phyloP scores from a whole-genome alignment of 768 basidiomycete species.

The Collybiopsis luxurians region DNA sequence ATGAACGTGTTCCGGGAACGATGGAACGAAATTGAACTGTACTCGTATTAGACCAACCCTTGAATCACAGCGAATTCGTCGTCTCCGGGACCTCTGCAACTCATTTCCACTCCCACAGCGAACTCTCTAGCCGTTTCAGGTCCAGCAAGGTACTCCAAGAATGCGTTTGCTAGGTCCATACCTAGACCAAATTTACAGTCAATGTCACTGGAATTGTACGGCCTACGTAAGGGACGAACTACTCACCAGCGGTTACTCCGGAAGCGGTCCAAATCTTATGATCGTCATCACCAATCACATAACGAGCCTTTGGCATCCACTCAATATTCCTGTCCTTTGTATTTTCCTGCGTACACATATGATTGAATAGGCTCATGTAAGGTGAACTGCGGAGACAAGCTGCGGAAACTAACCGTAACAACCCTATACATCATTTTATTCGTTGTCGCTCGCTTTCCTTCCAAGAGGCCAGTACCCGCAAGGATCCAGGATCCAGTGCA shows the following conservation, averaged over 20 bases:
- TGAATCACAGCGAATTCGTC: constrained; percentile 25
- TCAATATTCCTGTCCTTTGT: constrained; percentile 22
- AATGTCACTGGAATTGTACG: too few species aligned
- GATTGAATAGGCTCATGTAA: too few species aligned
- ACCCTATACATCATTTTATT: constrained; percentile 30
- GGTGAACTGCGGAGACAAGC: not conserved
- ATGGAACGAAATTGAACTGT: too few species aligned
- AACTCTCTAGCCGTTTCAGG: constrained; percentile 10
- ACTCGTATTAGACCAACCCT: constrained; percentile 20
- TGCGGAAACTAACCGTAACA: constrained; percentile 18
- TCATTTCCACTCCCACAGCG: constrained; percentile 19
- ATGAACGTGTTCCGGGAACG: too few species aligned
- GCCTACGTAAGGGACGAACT: not conserved
- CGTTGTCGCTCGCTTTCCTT: constrained; percentile 33
- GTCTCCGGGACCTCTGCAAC: constrained; percentile 17
- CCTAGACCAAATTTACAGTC: constrained; percentile 21
- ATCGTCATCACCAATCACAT: constrained; percentile 30
- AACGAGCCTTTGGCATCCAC: constrained; percentile 36
- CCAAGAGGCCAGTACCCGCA: constrained; percentile 28
- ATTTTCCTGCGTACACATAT: constrained; percentile 14
- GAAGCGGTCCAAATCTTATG: constrained; percentile 37
- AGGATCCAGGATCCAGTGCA: constrained; percentile 33
- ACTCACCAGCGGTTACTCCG: constrained; percentile 33
- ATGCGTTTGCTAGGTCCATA: constrained; percentile 32
- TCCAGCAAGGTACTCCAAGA: constrained; percentile 28